phyloP scores from a whole-genome alignment of 2,329 filamentous ascomycete genomes.

The Aspergillaceae sp. region DNA sequence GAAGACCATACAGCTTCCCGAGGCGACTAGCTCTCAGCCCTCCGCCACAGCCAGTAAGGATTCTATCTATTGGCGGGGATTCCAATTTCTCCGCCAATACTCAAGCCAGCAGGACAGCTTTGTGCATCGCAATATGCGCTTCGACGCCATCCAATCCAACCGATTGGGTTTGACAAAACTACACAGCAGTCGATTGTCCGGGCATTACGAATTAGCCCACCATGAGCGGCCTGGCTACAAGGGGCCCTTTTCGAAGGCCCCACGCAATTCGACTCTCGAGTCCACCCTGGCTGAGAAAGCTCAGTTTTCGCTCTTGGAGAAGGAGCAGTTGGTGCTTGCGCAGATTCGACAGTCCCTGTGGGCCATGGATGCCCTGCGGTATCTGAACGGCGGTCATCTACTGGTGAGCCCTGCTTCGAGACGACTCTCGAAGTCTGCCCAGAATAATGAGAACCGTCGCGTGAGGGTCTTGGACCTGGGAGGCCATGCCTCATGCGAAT shows the following conservation, averaged over 20 bases:
- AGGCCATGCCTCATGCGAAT: conserved; percentile 76
- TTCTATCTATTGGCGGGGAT: conserved; percentile 80
- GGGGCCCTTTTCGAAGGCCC: conserved; percentile 62
- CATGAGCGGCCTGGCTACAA: conserved; percentile 62
- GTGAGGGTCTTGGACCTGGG: conserved; percentile 76
- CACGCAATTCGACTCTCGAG: conserved; percentile 57
- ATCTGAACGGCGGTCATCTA: conserved; percentile 53
- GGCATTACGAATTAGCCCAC: conserved; percentile 71
- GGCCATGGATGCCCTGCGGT: conserved; percentile 54
- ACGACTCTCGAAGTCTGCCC: conserved; percentile 18
- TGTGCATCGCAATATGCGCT: conserved; percentile 72
- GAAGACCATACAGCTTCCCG: conserved; percentile 25
- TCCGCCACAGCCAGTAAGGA: conserved; percentile 49
- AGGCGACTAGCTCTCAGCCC: conserved; percentile 33
- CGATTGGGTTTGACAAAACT: conserved; percentile 63
- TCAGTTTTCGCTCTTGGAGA: conserved; percentile 47
- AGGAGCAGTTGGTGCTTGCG: conserved; percentile 68
- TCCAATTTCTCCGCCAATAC: conserved; percentile 63
- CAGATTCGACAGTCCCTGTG: conserved; percentile 57
- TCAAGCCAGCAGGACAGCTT: conserved; percentile 66
- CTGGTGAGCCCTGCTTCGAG: conserved; percentile 46
- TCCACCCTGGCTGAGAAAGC: conserved; percentile 49
- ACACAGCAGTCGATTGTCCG: conserved; percentile 73
- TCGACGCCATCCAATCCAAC: conserved; percentile 78
- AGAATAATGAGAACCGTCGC: conserved; percentile 34